Evolutionary conservation across 1,284 basidiomycete genomes (phyloP).

Genomic region (Neotropicomus parvogracilis): DNA sequence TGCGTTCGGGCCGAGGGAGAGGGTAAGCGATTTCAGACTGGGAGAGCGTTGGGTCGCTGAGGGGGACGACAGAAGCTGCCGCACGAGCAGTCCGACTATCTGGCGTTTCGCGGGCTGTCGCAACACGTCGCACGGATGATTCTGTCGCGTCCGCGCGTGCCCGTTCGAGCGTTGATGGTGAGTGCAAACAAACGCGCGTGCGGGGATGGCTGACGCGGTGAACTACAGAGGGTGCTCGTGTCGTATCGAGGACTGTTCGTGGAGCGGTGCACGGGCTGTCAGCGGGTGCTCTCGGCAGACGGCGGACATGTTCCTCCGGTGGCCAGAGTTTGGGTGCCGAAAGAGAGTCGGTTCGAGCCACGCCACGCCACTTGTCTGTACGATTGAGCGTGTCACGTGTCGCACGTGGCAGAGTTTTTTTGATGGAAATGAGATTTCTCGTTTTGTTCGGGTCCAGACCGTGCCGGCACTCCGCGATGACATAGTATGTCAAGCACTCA

Average conservation of each 20-base stretch:
- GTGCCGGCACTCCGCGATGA: constrained; percentile 25
- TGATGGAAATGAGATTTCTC: constrained; percentile 10
- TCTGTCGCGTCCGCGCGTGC: constrained; percentile 47
- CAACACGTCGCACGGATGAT: constrained; percentile 62
- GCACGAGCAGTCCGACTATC: constrained; percentile 63
- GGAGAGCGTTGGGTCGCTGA: constrained; percentile 3
- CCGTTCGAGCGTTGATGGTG: constrained; percentile 50
- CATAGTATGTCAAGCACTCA: constrained; percentile 11
- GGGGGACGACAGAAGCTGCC: constrained; percentile 50
- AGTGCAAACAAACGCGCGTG: no score
- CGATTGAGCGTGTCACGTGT: constrained; percentile 12
- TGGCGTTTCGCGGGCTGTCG: constrained; percentile 59
- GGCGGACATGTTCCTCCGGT: constrained; percentile 70
- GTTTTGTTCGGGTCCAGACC: constrained; percentile 10
- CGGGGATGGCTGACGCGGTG: constrained; percentile 2
- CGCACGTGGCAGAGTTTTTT: constrained; percentile 11
- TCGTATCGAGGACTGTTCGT: constrained; percentile 60
- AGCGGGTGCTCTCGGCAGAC: constrained; percentile 61
- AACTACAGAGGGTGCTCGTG: constrained; percentile 43
- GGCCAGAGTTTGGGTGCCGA: constrained; percentile 52
- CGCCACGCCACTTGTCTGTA: constrained; percentile 52
- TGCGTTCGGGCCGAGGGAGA: constrained; percentile 65
- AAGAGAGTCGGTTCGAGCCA: constrained; percentile 42
- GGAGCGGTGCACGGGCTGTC: constrained; percentile 53
- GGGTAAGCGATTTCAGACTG: constrained; percentile 39